phyloP scores from a whole-genome alignment of 208 protist species.

The Kentomonas sorsogonicus region DNA sequence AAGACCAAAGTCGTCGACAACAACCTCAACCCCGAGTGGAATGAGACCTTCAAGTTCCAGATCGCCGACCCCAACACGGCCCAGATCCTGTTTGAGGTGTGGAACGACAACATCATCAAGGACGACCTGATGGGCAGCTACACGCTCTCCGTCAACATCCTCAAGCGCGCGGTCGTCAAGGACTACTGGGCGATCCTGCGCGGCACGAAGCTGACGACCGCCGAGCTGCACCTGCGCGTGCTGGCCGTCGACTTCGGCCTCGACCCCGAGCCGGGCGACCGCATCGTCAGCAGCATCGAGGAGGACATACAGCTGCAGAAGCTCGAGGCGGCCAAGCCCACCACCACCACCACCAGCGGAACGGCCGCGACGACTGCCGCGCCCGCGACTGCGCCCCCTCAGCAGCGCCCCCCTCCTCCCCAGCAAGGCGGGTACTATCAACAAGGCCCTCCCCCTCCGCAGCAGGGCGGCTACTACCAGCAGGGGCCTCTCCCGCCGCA shows the following conservation, averaged over 20 bases:
- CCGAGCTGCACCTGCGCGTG: constrained; percentile 53
- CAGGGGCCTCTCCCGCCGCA: constrained; percentile 10
- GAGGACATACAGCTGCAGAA: constrained; percentile 21
- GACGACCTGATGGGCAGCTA: constrained; percentile 55
- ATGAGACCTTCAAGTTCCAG: constrained; percentile 65
- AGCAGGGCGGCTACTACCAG: constrained; percentile 12
- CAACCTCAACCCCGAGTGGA: constrained; percentile 50
- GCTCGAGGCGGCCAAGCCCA: constrained; percentile 1
- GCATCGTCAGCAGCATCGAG: constrained; percentile 22
- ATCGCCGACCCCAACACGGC: constrained; percentile 45
- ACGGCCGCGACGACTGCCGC: background rate
- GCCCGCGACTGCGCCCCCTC: constrained; percentile 1
- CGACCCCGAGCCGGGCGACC: constrained; percentile 17
- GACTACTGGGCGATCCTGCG: constrained; percentile 53
- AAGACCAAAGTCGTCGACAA: constrained; percentile 50
- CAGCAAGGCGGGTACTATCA: constrained; percentile 10
- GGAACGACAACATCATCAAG: constrained; percentile 47
- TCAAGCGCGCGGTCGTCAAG: constrained; percentile 41
- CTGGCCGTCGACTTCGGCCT: constrained; percentile 59
- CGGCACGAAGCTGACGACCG: constrained; percentile 28
- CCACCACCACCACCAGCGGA: background rate
- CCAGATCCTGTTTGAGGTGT: constrained; percentile 49
- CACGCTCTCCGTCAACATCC: constrained; percentile 45
- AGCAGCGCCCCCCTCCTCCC: constrained; percentile 9
- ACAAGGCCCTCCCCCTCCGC: constrained; percentile 15